Base-by-base conservation (phyloP, 202 grass and related monocot genomes). In the Musa balbisiana region DNA sequence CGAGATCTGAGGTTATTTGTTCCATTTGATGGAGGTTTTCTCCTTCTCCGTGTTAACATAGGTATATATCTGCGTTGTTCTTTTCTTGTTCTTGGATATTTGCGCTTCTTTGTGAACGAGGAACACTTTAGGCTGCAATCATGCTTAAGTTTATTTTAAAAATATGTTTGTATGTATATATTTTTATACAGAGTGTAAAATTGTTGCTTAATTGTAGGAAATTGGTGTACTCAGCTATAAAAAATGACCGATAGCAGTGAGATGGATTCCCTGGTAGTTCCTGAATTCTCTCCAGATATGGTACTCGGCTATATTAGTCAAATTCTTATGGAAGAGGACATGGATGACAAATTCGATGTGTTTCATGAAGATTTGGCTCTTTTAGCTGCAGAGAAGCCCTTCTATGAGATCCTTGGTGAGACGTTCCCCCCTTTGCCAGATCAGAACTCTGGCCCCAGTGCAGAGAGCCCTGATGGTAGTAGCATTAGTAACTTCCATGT, bases 311-410 rank as follows among this genome's bases (percentile, higher is more conserved):
- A 71, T 27, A 79, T 79, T 29, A 79, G 20, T 52, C 65, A 58
- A 26, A 69, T 79, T 2, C 66, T 79, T 4, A 59, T 79, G 77
- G 76, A 79, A 25, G 76, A 79, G 65, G 64, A 70, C 24, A n/a
- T 79, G 10, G 76, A 79, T 27, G 65, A 69, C 2, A 79, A 70
- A 53, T 79, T 79, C 14, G 76, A 79, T 26, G 51, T 52, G 64
- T 78, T 55, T 55, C 64, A 49, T 4, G 64, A 78, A 52, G 9
- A 79, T 55, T 65, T 65, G 13, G 76, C 64, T 58, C 76, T 79
- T 56, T 25, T 79, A 12, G 64, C 64, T 14, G 76, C 64, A 3
- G 64, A 79, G 76, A 79, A 79, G 8, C 76, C 76, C 15, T 79
- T 79, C 64, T 69, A 55, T 15, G 76, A 79, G 3, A 79, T 79